Base-by-base conservation (phyloP, 1,284 basidiomycete genomes). In the Kalmanozyma brasiliensis region DNA sequence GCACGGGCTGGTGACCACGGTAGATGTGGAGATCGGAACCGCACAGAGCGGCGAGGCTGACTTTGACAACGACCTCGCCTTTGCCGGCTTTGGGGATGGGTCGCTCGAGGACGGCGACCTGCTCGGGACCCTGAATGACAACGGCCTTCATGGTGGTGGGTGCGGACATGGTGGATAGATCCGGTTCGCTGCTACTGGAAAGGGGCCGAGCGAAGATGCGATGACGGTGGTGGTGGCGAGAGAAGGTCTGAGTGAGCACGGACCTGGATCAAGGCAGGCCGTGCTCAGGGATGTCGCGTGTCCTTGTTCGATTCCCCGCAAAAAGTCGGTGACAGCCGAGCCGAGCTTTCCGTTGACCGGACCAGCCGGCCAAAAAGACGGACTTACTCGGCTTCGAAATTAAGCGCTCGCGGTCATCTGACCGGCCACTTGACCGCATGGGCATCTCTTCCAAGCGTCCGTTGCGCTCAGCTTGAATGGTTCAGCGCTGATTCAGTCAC, bases 21-120 rank as follows among this genome's bases (percentile, higher is more conserved):
- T 74, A 71, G 46, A 71, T 71, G 62, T 94, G 92, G 30, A 93
- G 84, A 83, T 94, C 92, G 61, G 90, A 92, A 73, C 92, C 92
- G 82, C 90, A 91, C 6, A 92, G 83, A 13, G 88, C 91, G 19
- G 89, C 65, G 16, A 68, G 63, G 38, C 61, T 49, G 52, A 74
- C 71, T 52, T 76, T 78, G 65, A 80, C 71, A 29, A 81, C 63
- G 4, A 73, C 78, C 35, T 81, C 78, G 47, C 58, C 66, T 17
- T 64, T 57, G n/a, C 69, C 49, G 7, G 60, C 19, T 35, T 64
- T 53, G 16, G 79, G 79, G 42, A 77, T 77, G 26, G 78, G 76
- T 24, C 74, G 49, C 16, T 80, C 64, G 40, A 77, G 52, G 20
- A 81, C 73, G 10, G 52, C 69, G 17, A 80, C 77, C 49, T 77